Conservation (phyloP, 768 basidiomycete species). For the Suillus ampliporus region DNA sequence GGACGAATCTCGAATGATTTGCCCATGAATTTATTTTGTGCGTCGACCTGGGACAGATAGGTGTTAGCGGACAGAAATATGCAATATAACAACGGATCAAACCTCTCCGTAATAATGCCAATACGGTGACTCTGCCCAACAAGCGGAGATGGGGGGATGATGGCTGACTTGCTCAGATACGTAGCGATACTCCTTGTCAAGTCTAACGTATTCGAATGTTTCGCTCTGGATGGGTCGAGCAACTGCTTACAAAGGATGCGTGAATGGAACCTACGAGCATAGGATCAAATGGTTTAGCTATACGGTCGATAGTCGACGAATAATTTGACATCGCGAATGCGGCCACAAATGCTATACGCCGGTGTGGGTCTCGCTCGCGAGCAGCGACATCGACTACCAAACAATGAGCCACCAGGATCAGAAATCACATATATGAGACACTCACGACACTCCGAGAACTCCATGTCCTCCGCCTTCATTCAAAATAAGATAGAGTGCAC, state of each 20-base stretch:
- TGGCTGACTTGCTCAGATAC: constrained; percentile 97
- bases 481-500: constrained; percentile 9
- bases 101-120: constrained; percentile 95
- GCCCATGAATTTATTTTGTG: constrained; percentile 96
- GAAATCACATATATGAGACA: constrained; percentile 22
- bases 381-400: constrained; percentile 82
- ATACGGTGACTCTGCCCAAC: constrained; percentile 87
- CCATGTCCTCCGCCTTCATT: constrained; percentile 89
- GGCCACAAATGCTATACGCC: constrained; percentile 89
- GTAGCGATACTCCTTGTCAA: constrained; percentile 91
- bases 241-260: not conserved
- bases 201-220: constrained; percentile 91
- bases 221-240: constrained; percentile 60
- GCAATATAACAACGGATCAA: constrained; percentile 6
- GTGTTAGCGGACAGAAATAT: constrained; percentile 10
- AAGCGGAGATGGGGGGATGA: constrained; percentile 96
- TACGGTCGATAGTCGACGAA: constrained; percentile 92
- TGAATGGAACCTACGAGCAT: constrained; percentile 68
- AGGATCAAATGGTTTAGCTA: constrained; percentile 97
- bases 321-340: constrained; percentile 99
- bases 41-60: constrained; percentile 70
- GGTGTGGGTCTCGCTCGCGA: constrained; percentile 73
- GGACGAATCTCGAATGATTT: constrained; percentile 96
- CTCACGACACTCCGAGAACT: constrained; percentile 91
- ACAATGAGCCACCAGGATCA: constrained; percentile 13